Conservation (phyloP, 2,329 filamentous ascomycete genomes). For the Talaromyces piceae region DNA sequence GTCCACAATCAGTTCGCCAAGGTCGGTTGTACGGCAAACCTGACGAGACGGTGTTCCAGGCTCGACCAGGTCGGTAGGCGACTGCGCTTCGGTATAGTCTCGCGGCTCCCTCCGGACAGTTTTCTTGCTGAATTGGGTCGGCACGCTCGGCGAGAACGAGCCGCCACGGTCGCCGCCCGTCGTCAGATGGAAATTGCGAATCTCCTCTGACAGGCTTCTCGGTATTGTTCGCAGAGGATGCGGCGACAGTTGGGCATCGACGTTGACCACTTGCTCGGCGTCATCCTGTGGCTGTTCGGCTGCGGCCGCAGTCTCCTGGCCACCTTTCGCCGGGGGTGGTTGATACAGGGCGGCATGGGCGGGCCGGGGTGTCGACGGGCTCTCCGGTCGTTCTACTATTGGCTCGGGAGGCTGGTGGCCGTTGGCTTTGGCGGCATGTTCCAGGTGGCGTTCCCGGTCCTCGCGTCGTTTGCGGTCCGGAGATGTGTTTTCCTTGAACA, state of each 20-base stretch:
- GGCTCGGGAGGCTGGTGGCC: conserved; percentile 8
- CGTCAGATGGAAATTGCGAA: conserved; percentile 47
- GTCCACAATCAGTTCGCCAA: conserved; percentile 27
- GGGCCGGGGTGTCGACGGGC: conserved; percentile 7
- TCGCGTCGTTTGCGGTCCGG: conserved; percentile 46
- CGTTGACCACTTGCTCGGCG: conserved; percentile 1
- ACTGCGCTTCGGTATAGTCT: conserved; percentile 9
- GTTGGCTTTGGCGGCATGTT: conserved; percentile 24
- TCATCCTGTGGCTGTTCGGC: neutral
- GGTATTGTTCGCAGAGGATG: conserved; percentile 35
- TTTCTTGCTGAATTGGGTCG: conserved; percentile 31
- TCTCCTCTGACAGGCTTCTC: conserved; percentile 48
- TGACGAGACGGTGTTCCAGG: conserved; percentile 3
- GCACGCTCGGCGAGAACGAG: conserved; percentile 38
- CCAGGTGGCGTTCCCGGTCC: conserved; percentile 33
- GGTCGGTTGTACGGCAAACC: neutral
- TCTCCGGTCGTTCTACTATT: conserved; percentile 1
- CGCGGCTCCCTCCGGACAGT: conserved; percentile 22
- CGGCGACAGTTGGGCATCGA: conserved; percentile 18
- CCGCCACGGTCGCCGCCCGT: conserved; percentile 39
- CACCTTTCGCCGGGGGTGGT: conserved; percentile 14
- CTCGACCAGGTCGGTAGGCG: neutral
- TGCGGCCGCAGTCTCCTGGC: neutral
- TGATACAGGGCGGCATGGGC: conserved; percentile 14
- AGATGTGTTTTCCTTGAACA: conserved; percentile 57